Percentiles rank a stretch among this genome's conserved stretches.
phyloP scores from a whole-genome alignment of 352 stramenopile genomes.

The Phytophthora pinifolia region DNA sequence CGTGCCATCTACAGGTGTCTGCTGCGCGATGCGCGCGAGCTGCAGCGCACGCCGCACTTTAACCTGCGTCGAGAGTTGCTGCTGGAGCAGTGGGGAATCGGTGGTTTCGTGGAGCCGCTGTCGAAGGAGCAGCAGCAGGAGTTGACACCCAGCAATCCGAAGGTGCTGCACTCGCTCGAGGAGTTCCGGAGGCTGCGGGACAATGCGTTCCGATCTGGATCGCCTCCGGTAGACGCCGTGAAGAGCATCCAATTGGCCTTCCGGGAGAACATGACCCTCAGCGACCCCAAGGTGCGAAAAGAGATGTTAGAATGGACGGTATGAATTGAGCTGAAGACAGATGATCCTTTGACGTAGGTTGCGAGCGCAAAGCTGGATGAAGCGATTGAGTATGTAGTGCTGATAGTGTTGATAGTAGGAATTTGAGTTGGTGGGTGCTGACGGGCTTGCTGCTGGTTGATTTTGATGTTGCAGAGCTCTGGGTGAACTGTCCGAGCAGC shows the following conservation, averaged over 20 bases:
- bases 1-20: conserved; percentile 70
- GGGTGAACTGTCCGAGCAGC: conserved; percentile 64
- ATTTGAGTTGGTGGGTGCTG: background rate
- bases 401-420: background rate
- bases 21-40: conserved; percentile 54
- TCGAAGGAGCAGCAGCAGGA: conserved; percentile 4
- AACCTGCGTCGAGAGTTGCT: conserved; percentile 51
- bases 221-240: conserved; percentile 29
- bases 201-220: conserved; percentile 35
- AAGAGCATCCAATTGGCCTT: conserved; percentile 50
- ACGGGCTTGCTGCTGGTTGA: background rate
- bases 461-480: conserved; percentile 39
- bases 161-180: conserved; percentile 39
- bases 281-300: conserved; percentile 37
- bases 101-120: conserved; percentile 41
- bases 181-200: conserved; percentile 46
- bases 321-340: conserved; percentile 6
- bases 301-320: background rate
- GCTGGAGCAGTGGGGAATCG: conserved; percentile 67
- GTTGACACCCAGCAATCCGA: conserved; percentile 14
- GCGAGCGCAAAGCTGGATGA: conserved; percentile 61
- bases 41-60: conserved; percentile 64
- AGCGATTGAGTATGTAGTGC: conserved; percentile 49
- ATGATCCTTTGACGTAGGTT: conserved; percentile 23
- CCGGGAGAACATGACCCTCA: conserved; percentile 37